These are phyloP conservation scores for Mrakia frigida DNA, from an alignment of 768 basidiomycete species.

Conservation along the genomic window DNA sequence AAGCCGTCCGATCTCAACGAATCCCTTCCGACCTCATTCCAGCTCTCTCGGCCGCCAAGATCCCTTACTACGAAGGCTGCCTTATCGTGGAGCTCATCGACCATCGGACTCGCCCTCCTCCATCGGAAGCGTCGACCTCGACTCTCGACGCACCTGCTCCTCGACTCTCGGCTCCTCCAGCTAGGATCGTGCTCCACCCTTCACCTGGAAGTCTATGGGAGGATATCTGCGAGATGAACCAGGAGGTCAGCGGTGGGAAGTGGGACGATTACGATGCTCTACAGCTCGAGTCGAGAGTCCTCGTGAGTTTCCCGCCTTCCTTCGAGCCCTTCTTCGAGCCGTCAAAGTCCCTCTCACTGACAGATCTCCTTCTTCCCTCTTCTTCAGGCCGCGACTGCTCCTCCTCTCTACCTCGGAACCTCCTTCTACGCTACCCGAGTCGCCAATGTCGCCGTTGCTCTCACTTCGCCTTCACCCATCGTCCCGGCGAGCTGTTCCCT, in stretches of 20 bases:
- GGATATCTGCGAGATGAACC: conserved; percentile 37
- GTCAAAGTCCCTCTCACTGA: neutral
- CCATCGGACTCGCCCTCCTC: conserved; percentile 42
- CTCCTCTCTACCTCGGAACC: conserved; percentile 44
- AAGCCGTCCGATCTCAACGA: conserved; percentile 46
- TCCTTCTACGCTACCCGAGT: conserved; percentile 43
- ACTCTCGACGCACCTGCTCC: conserved; percentile 39
- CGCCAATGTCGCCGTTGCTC: conserved; percentile 40
- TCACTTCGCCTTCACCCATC: conserved; percentile 35
- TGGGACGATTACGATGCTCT: conserved; percentile 45
- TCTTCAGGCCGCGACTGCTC: conserved; percentile 44
- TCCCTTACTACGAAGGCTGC: conserved; percentile 43
- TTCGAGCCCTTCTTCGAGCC: neutral
- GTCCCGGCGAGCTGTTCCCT: neutral
- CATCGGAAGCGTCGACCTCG: conserved; percentile 38
- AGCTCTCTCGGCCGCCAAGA: conserved; percentile 41
- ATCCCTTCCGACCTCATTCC: conserved; percentile 45
- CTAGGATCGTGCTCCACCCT: conserved; percentile 41
- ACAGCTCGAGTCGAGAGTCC: conserved; percentile 46
- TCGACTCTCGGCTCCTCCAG: conserved; percentile 20
- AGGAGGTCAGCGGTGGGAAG: conserved; percentile 31
- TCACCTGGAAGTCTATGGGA: conserved; percentile 41
- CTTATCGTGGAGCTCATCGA: conserved; percentile 50
- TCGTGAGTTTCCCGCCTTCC: conserved; percentile 40
- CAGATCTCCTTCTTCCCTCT: conserved; percentile 4